phyloP scores from a whole-genome alignment of 2,329 filamentous ascomycete genomes.

The Tympanopsis confertula region DNA sequence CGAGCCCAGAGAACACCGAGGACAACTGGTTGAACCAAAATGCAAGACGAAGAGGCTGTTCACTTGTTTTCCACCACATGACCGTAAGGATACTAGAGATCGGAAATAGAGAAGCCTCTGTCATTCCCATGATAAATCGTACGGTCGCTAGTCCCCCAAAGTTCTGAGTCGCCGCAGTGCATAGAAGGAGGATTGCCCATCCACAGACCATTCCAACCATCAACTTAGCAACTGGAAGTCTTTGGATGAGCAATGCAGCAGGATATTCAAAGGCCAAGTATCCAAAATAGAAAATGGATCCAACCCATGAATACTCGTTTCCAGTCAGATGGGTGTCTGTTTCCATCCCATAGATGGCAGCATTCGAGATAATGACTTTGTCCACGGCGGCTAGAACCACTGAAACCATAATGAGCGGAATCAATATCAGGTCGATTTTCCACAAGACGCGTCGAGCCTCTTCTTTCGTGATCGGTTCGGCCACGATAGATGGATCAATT shows the following conservation, averaged over 20 bases:
- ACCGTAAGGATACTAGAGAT: conserved; percentile 29
- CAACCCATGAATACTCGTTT: conserved; percentile 42
- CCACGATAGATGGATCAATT: conserved; percentile 10
- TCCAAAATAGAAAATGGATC: conserved; percentile 44
- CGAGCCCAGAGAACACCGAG: conserved; percentile 27
- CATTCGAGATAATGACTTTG: conserved; percentile 22
- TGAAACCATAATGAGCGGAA: conserved; percentile 12
- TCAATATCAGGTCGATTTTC: conserved; percentile 13
- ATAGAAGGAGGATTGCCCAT: conserved; percentile 33
- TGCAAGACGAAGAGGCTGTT: conserved; percentile 51
- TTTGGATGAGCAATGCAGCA: conserved; percentile 46
- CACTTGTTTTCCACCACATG: conserved; percentile 31
- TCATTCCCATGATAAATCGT: conserved; percentile 38
- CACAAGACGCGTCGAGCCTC: conserved; percentile 12
- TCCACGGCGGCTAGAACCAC: conserved; percentile 14
- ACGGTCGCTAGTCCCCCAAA: conserved; percentile 31
- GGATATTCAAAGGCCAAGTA: conserved; percentile 51
- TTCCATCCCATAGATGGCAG: conserved; percentile 40
- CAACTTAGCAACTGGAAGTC: conserved; percentile 43
- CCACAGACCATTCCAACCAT: conserved; percentile 36
- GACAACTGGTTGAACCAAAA: conserved; percentile 43
- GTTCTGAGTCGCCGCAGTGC: conserved; percentile 31
- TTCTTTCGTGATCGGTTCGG: conserved; percentile 9
- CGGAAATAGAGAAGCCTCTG: conserved; percentile 36
- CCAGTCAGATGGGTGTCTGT: conserved; percentile 35